Percentiles rank a stretch among this genome's conserved stretches.
These are phyloP conservation scores for Mycena alexandri DNA, from an alignment of 768 basidiomycete species.

Conservation along the genomic window DNA sequence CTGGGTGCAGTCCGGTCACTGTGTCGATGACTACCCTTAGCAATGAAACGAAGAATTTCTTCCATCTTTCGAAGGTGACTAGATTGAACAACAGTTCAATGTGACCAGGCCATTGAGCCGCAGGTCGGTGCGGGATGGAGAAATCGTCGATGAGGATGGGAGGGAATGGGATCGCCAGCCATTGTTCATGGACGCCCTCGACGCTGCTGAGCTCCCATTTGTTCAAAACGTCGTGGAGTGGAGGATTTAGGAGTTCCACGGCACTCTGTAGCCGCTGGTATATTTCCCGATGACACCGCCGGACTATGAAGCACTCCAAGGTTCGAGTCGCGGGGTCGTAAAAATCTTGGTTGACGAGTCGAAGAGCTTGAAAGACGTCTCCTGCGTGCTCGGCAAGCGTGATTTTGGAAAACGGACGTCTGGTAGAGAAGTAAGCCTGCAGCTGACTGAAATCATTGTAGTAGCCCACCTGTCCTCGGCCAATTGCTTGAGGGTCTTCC, in stretches of 20 bases:
- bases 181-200: conserved; percentile 14
- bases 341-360: conserved; percentile 7
- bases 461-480: conserved; percentile 13
- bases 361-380: conserved; percentile 30
- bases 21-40: conserved; percentile 3
- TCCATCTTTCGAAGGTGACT: conserved; percentile 10
- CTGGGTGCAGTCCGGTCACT: background rate
- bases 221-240: conserved; percentile 13
- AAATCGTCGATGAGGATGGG: conserved; percentile 15
- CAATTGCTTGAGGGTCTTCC: conserved; percentile 22
- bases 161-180: conserved; percentile 20
- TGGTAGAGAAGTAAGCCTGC: conserved; percentile 6
- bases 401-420: conserved; percentile 16
- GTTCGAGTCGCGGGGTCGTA: background rate
- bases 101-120: conserved; percentile 6
- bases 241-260: conserved; percentile 5
- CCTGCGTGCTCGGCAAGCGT: conserved; percentile 33
- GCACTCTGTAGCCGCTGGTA: conserved; percentile 9
- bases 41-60: conserved; percentile 14
- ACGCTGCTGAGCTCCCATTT: conserved; percentile 15
- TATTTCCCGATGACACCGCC: conserved; percentile 19
- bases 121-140: conserved; percentile 13
- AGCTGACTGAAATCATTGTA: background rate
- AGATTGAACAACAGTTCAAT: conserved; percentile 16
- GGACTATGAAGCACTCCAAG: conserved; percentile 14